Evolutionary conservation across 495 filamentous ascomycete genomes (phyloP), one percentile per base, ranked within the genome.

Genomic region (Pyrenula massariospora): DNA sequence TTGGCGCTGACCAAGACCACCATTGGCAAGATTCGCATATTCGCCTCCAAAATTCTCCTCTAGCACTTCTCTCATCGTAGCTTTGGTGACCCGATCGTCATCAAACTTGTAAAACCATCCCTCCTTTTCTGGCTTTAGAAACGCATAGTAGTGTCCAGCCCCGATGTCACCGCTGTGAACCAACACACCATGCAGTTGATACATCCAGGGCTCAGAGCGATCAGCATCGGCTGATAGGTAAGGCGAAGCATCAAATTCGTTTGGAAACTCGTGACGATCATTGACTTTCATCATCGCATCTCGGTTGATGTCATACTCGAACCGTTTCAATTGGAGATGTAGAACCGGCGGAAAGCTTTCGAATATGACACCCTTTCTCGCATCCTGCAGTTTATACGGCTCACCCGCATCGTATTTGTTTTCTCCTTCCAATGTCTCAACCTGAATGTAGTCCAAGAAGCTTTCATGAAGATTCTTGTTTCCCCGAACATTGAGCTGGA

Each of bases 271-370:
- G 68, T 96, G 95, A 52, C 92, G 86, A 65, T 97, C 93, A 66
- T 99, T 97, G 65, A 99, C 87, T 72, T 99, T 99, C 84, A 92
- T 95, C 93, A 96, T 96, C 22, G 88, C 90, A 68, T 96, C 90
- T 53, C 87, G 84, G 50, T 95, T 84, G 59, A 96, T 83, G 70
- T 99, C 92, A 66, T 99, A 99, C 66, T 96, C 91, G 68, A 99
- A 99, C 20, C 93, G 86, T 70, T 99, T 99, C 48, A 99, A 79
- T 67, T 99, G 93, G 20, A 99, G 76, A 67, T 99, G 91, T 36
- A 99, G 70, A 12, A 99, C 91, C 52, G 95, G 87, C 15, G 93
- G 93, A 66, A 99, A 99, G 58, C 85, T 88, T 63, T 89, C 86
- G 69, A 99, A 99, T 57, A 96, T 95, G 52, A 96, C 92, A 48